Conservation (phyloP, 345 rosid species). For the Combretum micranthum region DNA sequence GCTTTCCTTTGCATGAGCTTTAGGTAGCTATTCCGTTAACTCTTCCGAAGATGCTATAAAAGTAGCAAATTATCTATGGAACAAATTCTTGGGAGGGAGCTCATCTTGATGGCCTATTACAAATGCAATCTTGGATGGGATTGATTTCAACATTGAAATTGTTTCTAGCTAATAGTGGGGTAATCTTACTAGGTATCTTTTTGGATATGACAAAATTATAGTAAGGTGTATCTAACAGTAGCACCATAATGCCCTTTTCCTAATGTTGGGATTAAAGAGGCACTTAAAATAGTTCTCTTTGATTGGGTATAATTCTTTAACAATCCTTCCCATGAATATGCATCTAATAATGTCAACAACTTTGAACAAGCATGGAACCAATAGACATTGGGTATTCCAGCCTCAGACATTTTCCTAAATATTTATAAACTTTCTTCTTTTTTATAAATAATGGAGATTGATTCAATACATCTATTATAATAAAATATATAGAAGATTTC, state of each 20-base stretch:
- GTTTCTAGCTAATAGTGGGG: constrained; percentile 31
- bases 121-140: constrained; percentile 39
- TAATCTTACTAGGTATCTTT: constrained; percentile 27
- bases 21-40: constrained; percentile 30
- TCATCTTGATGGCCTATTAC: constrained; percentile 32
- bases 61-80: constrained; percentile 10
- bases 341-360: constrained; percentile 17
- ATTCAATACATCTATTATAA: too few relatives aligned
- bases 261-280: constrained; percentile 28
- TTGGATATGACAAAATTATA: too few relatives aligned
- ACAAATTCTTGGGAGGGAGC: constrained; percentile 6
- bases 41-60: constrained; percentile 28
- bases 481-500: too few relatives aligned
- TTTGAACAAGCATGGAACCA: constrained; percentile 35
- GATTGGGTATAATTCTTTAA: constrained; percentile 53
- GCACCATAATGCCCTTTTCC: constrained; percentile 60
- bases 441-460: too few relatives aligned
- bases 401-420: constrained; percentile 26
- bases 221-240: constrained; percentile 41
- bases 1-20: constrained; percentile 45
- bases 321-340: constrained; percentile 39
- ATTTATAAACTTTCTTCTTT: too few relatives aligned
- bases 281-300: constrained; percentile 37
- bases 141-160: constrained; percentile 40
- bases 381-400: constrained; percentile 32